Conservation (phyloP, 768 basidiomycete genomes). For the Chiua virens region DNA sequence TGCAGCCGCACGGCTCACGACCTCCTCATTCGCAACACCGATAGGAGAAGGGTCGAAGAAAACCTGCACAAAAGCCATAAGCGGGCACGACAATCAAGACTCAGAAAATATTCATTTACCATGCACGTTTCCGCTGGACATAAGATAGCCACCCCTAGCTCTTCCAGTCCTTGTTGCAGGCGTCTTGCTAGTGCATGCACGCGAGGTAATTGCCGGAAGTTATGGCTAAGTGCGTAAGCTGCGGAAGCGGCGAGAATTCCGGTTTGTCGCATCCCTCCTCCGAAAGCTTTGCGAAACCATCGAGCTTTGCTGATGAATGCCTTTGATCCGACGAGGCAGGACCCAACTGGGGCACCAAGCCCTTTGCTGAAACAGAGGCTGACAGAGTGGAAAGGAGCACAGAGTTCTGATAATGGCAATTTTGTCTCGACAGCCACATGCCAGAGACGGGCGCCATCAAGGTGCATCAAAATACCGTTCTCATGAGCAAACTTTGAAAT, state of each 20-base stretch:
- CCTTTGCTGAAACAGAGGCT: conserved; percentile 97
- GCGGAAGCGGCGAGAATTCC: conserved; percentile 82
- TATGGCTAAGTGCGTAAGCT: conserved; percentile 81
- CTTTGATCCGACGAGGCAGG: conserved; percentile 79
- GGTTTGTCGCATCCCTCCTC: conserved; percentile 93
- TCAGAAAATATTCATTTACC: conserved; percentile 48
- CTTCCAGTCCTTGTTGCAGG: conserved; percentile 69
- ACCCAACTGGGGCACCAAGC: conserved; percentile 83
- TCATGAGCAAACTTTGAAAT: conserved; percentile 77
- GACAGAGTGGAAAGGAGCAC: conserved; percentile 87
- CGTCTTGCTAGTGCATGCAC: conserved; percentile 76
- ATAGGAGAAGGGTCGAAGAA: conserved; percentile 79
- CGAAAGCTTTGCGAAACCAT: conserved; percentile 92
- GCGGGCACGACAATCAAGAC: background rate
- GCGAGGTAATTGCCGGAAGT: conserved; percentile 70
- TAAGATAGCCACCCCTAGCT: conserved; percentile 70
- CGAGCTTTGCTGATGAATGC: conserved; percentile 76
- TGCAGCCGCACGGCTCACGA: conserved; percentile 58
- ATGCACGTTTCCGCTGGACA: conserved; percentile 87
- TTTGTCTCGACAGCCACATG: conserved; percentile 83
- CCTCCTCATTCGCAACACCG: conserved; percentile 66
- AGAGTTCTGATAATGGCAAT: conserved; percentile 69
- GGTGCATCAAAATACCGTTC: conserved; percentile 77
- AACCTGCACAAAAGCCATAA: conserved; percentile 44
- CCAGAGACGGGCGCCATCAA: conserved; percentile 96